Conservation (phyloP, 176 grass and related monocot genomes). For the Phoenix roebelenii region DNA sequence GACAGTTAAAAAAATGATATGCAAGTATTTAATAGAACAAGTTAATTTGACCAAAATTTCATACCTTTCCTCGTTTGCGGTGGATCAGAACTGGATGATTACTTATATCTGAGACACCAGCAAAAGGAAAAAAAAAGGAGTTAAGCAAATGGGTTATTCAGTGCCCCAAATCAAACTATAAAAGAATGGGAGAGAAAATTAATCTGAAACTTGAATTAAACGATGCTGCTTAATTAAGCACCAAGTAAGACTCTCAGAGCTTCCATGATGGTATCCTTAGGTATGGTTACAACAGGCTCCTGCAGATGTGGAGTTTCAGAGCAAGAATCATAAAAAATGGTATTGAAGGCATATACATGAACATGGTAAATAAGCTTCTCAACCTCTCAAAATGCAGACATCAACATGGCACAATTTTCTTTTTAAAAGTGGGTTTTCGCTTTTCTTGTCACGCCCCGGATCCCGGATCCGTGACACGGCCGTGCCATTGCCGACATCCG, state of each 20-base stretch:
- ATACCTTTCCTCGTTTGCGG: constrained; percentile 26
- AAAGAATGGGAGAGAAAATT: neutral
- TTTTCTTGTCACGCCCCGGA: no score
- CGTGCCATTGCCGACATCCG: no score
- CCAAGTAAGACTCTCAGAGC: constrained; percentile 21
- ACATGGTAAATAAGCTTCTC: neutral
- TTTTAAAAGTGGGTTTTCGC: no score
- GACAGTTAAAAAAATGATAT: no score
- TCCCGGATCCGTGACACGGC: no score
- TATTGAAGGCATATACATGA: neutral
- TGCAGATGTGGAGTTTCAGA: neutral
- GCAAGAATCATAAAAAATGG: neutral
- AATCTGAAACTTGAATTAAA: neutral
- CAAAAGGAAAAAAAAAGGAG: neutral
- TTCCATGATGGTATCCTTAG: constrained; percentile 12
- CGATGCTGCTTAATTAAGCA: neutral
- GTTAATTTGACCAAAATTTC: neutral
- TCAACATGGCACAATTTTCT: no score
- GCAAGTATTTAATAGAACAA: neutral
- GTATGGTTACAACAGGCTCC: constrained; percentile 9
- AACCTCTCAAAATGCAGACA: neutral
- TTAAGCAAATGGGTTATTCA: no score
- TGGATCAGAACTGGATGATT: constrained; percentile 26
- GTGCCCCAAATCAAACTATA: no score
- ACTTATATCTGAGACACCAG: constrained; percentile 10